Evolutionary conservation across 2,329 filamentous ascomycete genomes (phyloP).

Genomic region (Clonostachys rosea): DNA sequence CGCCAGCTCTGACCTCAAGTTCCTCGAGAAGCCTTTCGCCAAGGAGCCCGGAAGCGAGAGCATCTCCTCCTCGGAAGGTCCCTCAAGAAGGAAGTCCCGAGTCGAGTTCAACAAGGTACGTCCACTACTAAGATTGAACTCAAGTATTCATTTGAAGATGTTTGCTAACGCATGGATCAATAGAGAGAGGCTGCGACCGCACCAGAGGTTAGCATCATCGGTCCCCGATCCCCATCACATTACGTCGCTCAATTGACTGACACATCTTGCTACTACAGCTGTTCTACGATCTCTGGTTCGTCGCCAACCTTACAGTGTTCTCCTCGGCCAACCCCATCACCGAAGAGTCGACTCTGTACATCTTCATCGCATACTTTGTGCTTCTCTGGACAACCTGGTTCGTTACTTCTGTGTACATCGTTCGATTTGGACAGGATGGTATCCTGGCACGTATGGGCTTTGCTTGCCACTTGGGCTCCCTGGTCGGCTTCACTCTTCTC

Average conservation of each 20-base stretch:
- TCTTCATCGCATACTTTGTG: constrained; percentile 26
- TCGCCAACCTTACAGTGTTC: constrained; percentile 63
- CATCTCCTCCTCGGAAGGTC: no score
- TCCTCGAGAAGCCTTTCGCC: no score
- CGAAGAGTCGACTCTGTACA: constrained; percentile 20
- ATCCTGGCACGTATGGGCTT: constrained; percentile 56
- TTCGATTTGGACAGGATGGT: constrained; percentile 60
- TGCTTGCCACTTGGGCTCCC: constrained; percentile 55
- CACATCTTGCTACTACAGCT: constrained; percentile 22
- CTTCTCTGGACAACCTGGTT: constrained; percentile 69
- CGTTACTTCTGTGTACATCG: constrained; percentile 57
- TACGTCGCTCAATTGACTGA: constrained; percentile 5
- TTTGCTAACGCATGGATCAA: no score
- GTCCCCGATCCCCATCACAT: no score
- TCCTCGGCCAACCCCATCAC: constrained; percentile 22
- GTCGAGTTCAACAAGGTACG: no score
- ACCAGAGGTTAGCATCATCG: background rate
- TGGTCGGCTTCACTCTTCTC: constrained; percentile 61
- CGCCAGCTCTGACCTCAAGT: no score
- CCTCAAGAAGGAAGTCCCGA: no score
- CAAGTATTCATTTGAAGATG: no score
- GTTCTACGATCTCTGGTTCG: constrained; percentile 32
- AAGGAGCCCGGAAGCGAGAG: no score
- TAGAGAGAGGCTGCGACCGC: background rate
- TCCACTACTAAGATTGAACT: no score